Evolutionary conservation across 805 yeast genomes (phyloP), one percentile per base, ranked within the genome.

Genomic region (Saccharomycopsis fodiens): DNA sequence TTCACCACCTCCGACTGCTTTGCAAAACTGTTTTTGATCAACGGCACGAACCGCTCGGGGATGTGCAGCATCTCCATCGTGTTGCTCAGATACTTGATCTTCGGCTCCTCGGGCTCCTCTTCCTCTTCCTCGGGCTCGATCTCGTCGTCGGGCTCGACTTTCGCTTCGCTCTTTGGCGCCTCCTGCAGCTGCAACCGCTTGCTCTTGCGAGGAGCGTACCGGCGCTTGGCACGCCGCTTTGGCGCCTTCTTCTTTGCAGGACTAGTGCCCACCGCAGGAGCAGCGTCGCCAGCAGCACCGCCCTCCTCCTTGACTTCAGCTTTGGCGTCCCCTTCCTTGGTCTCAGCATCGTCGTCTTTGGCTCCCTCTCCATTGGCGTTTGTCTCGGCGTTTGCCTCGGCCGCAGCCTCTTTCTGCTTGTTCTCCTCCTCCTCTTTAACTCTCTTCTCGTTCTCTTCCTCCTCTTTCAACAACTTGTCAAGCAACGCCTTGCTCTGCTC

Each of bases 21-120:
- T 31, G 73, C 67, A 35, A 85, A 80, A 60, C 94, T 79, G 55
- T 85, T 76, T 32, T 69, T 59, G 31, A 88, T 63, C 7, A 87
- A 73, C 5, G 83, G 82, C 2, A 78, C 72, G 55, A 75, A 79
- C 55, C 81, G 71, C 7, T 68, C 62, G 1, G 95, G 89, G 21
- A 89, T 69, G n/a, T 75, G 77, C 15, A 68, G 70, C 2, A 91
- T 59, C 1, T 72, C 75, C 41, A 87, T 69, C 0, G 96, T 82
- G 19, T 83, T 64, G 0, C 94, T 72, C 0, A 89, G 77, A 57
- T 59, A 70, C 45, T 49, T 42, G 34, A 41, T 46, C 22, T 35
- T 35, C 32, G 19, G 39, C 23, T 35, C 47, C 3, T 16, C 44
- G 34, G 21, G 50, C 6, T 48, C 55, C 17, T 48, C 53, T 13